Percentiles rank a stretch among this genome's conserved stretches.
phyloP scores from a whole-genome alignment of 495 filamentous ascomycete genomes.

The Coniosporium apollinis region DNA sequence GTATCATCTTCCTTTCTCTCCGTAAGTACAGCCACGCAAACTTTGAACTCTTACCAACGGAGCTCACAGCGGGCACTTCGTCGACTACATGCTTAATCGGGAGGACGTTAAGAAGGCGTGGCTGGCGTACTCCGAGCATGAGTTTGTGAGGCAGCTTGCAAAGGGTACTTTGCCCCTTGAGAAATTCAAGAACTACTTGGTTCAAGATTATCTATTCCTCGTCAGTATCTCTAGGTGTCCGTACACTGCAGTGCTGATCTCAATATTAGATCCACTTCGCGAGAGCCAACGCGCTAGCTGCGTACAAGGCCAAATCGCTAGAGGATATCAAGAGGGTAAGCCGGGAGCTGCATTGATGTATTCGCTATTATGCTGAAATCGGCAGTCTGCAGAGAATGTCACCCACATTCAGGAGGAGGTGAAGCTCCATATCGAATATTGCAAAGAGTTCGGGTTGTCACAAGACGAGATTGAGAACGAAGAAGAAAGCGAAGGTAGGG shows the following conservation, averaged over 20 bases:
- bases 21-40: constrained; percentile 34
- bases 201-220: constrained; percentile 82
- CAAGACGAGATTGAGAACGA: constrained; percentile 53
- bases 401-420: constrained; percentile 64
- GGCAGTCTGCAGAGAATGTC: constrained; percentile 51
- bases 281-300: constrained; percentile 63
- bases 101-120: constrained; percentile 55
- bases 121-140: constrained; percentile 58
- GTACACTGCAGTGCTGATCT: constrained; percentile 5
- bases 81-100: constrained; percentile 69
- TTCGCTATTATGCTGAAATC: neutral
- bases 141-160: constrained; percentile 62
- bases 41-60: constrained; percentile 1
- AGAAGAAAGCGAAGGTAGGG: constrained; percentile 58
- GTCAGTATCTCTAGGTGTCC: constrained; percentile 26
- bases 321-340: constrained; percentile 43
- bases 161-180: constrained; percentile 53
- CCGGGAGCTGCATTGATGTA: constrained; percentile 23
- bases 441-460: constrained; percentile 61
- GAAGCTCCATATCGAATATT: constrained; percentile 64
- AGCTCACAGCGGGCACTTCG: constrained; percentile 47
- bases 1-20: constrained; percentile 61
- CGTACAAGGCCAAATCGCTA: constrained; percentile 63
- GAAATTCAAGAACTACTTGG: constrained; percentile 67
- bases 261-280: constrained; percentile 58